Evolutionary conservation across 805 yeast species (phyloP).

Genomic region (Pichia californica): DNA sequence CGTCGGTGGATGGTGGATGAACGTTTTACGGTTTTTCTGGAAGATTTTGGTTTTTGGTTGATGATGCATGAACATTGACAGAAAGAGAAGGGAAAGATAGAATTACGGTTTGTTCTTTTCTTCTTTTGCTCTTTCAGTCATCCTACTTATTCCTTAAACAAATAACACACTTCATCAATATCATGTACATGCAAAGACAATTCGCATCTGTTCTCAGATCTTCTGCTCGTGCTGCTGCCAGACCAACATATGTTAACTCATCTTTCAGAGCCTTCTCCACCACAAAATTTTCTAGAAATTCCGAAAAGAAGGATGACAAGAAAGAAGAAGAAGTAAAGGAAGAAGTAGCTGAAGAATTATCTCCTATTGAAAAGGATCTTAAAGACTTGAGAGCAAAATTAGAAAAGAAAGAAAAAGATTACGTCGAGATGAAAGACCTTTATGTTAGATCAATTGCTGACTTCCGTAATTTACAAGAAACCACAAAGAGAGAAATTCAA

Average conservation of each 20-base stretch:
- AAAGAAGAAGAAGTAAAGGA: slow-evolving; percentile 15
- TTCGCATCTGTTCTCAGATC: slow-evolving; percentile 18
- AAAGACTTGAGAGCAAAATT: slow-evolving; percentile 45
- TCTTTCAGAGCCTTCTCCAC: slow-evolving; percentile 21
- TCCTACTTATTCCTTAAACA: no score
- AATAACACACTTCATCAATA: background rate
- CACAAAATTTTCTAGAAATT: slow-evolving; percentile 24
- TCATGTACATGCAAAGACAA: slow-evolving; percentile 24
- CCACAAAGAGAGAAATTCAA: slow-evolving; percentile 79
- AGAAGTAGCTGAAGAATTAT: slow-evolving; percentile 13
- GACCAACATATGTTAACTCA: slow-evolving; percentile 8
- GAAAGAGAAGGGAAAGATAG: no score
- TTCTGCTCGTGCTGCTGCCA: slow-evolving; percentile 7
- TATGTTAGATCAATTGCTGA: slow-evolving; percentile 83
- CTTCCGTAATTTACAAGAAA: slow-evolving; percentile 86
- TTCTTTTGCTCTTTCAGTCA: no score
- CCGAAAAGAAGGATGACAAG: slow-evolving; percentile 18
- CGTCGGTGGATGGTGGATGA: no score
- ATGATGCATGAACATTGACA: no score
- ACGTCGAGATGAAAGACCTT: slow-evolving; percentile 76
- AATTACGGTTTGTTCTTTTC: no score
- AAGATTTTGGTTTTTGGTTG: no score
- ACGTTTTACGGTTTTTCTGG: no score
- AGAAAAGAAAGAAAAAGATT: slow-evolving; percentile 60
- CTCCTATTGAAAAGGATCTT: slow-evolving; percentile 28